A percentile compares a stretch with the other conserved stretches of the same genome.
Evolutionary conservation across 2,329 filamentous ascomycete species (phyloP).

Genomic region (Paraphoma chrysanthemicola): DNA sequence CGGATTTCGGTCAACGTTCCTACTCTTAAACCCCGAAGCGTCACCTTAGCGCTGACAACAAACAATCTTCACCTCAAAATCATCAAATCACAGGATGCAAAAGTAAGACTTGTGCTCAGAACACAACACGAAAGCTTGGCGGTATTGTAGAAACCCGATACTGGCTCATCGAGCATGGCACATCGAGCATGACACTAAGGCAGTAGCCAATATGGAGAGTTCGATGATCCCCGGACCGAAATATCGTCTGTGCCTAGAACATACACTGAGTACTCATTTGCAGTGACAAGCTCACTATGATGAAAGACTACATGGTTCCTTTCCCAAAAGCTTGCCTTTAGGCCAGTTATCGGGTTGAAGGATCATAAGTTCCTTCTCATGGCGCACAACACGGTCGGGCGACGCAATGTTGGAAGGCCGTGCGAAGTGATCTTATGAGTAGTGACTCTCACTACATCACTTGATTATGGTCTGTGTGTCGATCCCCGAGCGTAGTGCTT

Average conservation of each 20-base stretch:
- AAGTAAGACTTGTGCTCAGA: not conserved
- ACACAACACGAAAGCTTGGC: constrained; percentile 4
- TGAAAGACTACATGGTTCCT: not conserved
- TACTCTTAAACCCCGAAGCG: constrained; percentile 6
- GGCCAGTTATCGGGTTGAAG: not conserved
- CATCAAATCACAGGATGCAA: not conserved
- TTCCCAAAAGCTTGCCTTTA: not conserved
- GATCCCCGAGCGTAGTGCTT: constrained; percentile 3
- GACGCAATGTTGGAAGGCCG: not conserved
- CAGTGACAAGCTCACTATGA: not conserved
- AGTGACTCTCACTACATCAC: constrained; percentile 1
- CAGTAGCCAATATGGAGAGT: constrained; percentile 1
- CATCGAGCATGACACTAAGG: not conserved
- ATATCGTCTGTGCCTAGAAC: not conserved
- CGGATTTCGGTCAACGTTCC: not conserved
- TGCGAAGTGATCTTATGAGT: not conserved
- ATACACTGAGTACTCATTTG: not conserved
- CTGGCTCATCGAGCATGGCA: not conserved
- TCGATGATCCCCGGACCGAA: constrained; percentile 1
- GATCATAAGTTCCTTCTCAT: not conserved
- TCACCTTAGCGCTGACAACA: constrained; percentile 7
- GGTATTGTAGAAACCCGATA: constrained; percentile 11
- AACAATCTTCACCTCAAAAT: not conserved
- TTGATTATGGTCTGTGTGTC: constrained; percentile 3
- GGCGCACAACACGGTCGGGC: constrained; percentile 1